A percentile compares a stretch with the other conserved stretches of the same genome.
phyloP scores from a whole-genome alignment of 208 protist genomes.

The Vickermania ingenoplastis region DNA sequence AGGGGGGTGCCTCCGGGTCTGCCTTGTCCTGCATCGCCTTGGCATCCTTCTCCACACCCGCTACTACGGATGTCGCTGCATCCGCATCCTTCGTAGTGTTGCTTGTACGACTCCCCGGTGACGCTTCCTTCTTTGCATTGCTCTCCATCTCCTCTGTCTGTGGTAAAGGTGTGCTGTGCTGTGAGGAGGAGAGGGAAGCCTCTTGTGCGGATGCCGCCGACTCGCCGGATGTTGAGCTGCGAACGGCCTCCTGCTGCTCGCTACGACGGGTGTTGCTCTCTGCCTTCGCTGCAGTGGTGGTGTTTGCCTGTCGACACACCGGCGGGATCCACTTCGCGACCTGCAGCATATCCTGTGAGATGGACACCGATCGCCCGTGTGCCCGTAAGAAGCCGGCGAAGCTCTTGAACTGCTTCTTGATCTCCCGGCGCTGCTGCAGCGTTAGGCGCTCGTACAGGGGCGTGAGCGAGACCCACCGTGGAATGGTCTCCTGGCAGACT shows the following conservation, averaged over 20 bases:
- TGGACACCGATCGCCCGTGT: conserved; percentile 57
- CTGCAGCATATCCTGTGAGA: conserved; percentile 80
- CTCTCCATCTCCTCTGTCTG: background rate
- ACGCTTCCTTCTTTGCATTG: background rate
- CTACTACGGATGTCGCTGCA: background rate
- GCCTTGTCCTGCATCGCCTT: background rate
- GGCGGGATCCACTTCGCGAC: conserved; percentile 71
- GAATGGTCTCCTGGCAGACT: conserved; percentile 62
- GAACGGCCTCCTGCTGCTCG: background rate
- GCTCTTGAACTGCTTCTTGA: conserved; percentile 60
- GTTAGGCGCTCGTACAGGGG: conserved; percentile 75
- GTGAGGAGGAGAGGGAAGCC: background rate
- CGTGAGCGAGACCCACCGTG: conserved; percentile 76
- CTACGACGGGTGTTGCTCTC: background rate
- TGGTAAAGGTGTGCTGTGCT: background rate
- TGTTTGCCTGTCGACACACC: conserved; percentile 5
- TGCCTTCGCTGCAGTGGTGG: background rate
- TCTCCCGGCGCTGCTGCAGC: conserved; percentile 31
- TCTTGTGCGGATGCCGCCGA: background rate
- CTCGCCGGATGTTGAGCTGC: background rate
- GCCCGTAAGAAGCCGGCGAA: conserved; percentile 79
- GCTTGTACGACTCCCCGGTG: background rate
- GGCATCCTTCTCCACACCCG: background rate
- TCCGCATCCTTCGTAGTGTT: too few species aligned
- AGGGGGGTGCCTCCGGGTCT: background rate